Conservation (phyloP, 768 basidiomycete genomes). For the Phlegmacium glaucopus region DNA sequence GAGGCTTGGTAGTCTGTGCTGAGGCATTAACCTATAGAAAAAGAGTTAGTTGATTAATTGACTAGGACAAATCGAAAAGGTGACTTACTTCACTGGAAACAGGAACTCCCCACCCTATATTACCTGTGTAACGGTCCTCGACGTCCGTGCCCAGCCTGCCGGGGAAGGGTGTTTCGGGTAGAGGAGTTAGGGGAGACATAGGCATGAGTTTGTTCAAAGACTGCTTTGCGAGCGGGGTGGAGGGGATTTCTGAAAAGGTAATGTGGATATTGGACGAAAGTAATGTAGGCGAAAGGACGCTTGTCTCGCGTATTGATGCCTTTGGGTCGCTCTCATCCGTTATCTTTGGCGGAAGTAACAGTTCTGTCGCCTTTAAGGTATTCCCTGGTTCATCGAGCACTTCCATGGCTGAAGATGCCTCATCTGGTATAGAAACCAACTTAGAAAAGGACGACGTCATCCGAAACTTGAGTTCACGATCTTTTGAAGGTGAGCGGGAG, state of each 20-base stretch:
- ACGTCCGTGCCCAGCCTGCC: conserved; percentile 9
- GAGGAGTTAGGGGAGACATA: conserved; percentile 45
- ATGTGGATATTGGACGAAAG: neutral
- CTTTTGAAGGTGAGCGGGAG: conserved; percentile 44
- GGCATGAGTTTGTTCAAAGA: conserved; percentile 17
- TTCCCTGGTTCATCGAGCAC: conserved; percentile 16
- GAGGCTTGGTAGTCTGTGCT: conserved; percentile 11
- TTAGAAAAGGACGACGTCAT: conserved; percentile 19
- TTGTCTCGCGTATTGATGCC: neutral
- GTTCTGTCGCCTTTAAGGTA: conserved; percentile 23
- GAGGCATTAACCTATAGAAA: neutral
- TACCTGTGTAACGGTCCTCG: conserved; percentile 18
- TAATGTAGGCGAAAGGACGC: conserved; percentile 2
- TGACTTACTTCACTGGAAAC: conserved; percentile 20
- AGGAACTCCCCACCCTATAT: conserved; percentile 19
- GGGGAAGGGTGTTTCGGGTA: conserved; percentile 44
- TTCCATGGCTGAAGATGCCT: conserved; percentile 15
- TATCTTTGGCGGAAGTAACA: conserved; percentile 1
- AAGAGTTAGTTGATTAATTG: neutral
- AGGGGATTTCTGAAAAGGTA: conserved; percentile 6
- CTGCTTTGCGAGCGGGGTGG: conserved; percentile 13
- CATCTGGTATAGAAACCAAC: conserved; percentile 25
- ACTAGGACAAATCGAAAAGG: neutral
- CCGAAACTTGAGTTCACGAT: conserved; percentile 29
- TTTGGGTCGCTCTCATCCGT: neutral